phyloP scores from a whole-genome alignment of 306 rosid genomes.

The Fagus crenata region DNA sequence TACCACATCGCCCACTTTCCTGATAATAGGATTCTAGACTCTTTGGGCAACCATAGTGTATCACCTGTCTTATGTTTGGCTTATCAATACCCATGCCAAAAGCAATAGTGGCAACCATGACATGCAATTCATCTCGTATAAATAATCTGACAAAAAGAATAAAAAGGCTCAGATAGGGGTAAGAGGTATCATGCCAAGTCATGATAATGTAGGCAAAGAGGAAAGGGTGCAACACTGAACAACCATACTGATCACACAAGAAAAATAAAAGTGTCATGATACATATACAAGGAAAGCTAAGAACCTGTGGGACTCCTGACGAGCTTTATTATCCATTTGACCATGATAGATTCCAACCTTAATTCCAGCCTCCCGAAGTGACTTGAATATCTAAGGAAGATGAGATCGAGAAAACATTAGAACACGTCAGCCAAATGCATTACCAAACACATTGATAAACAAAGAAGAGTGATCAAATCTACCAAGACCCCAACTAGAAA shows the following conservation, averaged over 20 bases:
- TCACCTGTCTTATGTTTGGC: conserved; percentile 86
- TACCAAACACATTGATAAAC: conserved; percentile 11
- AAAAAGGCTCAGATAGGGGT: conserved; percentile 21
- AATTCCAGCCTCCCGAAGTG: conserved; percentile 65
- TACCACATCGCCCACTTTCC: conserved; percentile 92
- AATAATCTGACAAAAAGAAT: conserved; percentile 56
- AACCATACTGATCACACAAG: conserved; percentile 22
- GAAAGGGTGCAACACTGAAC: conserved; percentile 19
- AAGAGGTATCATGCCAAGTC: conserved; percentile 23
- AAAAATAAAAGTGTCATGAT: conserved; percentile 24
- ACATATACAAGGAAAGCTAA: conserved; percentile 26
- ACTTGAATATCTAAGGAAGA: conserved; percentile 55
- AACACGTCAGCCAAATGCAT: conserved; percentile 19
- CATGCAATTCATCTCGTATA: conserved; percentile 70
- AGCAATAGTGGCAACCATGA: conserved; percentile 94
- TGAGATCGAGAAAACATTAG: conserved; percentile 13
- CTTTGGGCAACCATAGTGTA: conserved; percentile 94
- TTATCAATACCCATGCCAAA: conserved; percentile 99
- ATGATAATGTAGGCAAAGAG: conserved; percentile 6
- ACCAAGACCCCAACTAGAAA: conserved; percentile 11
- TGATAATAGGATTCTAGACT: conserved; percentile 87
- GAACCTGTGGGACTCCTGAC: conserved; percentile 88
- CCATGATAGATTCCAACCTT: conserved; percentile 77
- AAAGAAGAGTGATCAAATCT: conserved; percentile 20
- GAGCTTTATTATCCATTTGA: conserved; percentile 66